These are phyloP conservation scores for Eimeria brunetti DNA, from an alignment of 169 alveolate species.

Conservation along the genomic window DNA sequence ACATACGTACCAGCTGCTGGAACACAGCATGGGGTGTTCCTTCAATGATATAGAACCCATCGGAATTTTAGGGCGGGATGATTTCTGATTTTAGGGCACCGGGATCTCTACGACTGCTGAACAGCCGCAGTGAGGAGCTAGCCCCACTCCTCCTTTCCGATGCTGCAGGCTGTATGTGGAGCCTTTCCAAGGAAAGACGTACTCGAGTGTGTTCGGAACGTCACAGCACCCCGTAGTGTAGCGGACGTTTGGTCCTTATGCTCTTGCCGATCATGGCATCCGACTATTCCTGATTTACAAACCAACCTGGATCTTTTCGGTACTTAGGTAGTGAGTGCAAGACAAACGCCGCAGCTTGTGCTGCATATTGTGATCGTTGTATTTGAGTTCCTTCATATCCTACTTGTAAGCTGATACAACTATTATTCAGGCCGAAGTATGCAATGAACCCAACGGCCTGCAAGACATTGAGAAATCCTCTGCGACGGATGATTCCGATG, in stretches of 20 bases:
- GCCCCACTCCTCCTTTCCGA: conserved; percentile 52
- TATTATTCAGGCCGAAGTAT: not conserved
- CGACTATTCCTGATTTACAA: not conserved
- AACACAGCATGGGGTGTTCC: not conserved
- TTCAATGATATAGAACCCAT: not conserved
- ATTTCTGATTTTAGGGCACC: not conserved
- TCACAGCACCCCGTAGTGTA: not conserved
- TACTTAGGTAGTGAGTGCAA: not conserved
- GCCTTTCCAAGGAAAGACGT: not conserved
- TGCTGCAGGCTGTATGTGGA: conserved; percentile 55
- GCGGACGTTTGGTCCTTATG: not conserved
- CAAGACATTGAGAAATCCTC: not conserved
- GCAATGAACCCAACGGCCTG: not conserved
- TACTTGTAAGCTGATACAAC: not conserved
- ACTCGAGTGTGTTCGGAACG: not conserved
- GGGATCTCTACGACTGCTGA: conserved; percentile 39
- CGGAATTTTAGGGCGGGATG: not conserved
- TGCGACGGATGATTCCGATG: conserved; percentile 49
- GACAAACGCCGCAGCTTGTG: not conserved
- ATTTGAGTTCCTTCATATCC: too few species aligned
- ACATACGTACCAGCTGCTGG: not conserved
- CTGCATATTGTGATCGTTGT: not conserved
- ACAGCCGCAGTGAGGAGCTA: conserved; percentile 21
- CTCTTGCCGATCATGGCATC: not conserved
- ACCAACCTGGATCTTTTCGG: not conserved